Conservation (phyloP, 768 basidiomycete genomes). For the Boletus barrowsii region DNA sequence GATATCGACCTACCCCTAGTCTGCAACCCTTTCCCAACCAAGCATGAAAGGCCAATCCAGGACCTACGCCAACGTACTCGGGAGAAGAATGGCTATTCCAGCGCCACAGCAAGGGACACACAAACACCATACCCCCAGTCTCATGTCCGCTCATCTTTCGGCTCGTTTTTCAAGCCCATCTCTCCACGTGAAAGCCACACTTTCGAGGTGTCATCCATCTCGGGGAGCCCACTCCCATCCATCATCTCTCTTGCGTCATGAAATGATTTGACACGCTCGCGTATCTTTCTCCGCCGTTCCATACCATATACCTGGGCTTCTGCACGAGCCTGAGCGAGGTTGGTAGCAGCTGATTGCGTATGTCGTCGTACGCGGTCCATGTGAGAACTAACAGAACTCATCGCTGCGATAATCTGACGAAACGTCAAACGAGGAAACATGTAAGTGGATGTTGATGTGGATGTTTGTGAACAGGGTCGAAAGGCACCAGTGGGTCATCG, state of each 20-base stretch:
- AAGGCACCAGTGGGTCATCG: background rate
- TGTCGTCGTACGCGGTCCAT: constrained; percentile 44
- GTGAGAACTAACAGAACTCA: constrained; percentile 18
- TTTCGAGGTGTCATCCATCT: background rate
- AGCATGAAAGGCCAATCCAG: background rate
- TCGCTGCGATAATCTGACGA: constrained; percentile 7
- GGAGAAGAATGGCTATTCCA: background rate
- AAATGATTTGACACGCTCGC: constrained; percentile 41
- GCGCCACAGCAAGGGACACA: background rate
- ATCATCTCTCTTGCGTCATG: constrained; percentile 13
- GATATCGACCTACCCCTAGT: background rate
- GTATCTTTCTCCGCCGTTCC: constrained; percentile 50
- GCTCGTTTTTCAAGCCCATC: background rate
- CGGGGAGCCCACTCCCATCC: background rate
- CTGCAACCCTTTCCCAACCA: background rate
- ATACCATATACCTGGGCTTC: constrained; percentile 57
- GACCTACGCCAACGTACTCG: background rate
- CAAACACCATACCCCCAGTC: background rate
- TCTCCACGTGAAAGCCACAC: background rate
- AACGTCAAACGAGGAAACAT: too few species aligned
- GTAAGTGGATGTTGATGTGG: background rate
- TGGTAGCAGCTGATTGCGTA: constrained; percentile 45
- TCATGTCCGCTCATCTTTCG: background rate
- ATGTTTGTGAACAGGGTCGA: background rate
- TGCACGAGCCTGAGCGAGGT: constrained; percentile 55